phyloP scores from a whole-genome alignment of 768 basidiomycete genomes.

The Hirschioporus abietinus region DNA sequence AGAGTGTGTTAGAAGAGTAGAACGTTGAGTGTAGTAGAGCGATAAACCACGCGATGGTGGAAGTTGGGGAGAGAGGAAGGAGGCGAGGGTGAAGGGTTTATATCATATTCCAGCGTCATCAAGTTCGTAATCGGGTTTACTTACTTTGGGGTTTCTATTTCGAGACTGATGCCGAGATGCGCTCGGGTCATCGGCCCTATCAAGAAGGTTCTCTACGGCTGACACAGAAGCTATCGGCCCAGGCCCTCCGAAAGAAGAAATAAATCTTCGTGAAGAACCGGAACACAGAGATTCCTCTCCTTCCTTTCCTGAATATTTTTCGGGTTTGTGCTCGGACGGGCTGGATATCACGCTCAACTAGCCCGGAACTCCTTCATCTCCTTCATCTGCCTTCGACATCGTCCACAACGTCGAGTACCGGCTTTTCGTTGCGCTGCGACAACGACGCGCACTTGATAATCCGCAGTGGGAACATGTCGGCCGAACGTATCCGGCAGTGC shows the following conservation, averaged over 20 bases:
- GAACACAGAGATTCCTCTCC: neutral
- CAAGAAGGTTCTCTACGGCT: neutral
- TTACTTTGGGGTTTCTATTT: neutral
- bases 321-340: neutral
- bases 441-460: neutral
- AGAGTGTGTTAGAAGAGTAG: conserved; percentile 7
- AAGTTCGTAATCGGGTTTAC: neutral
- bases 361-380: neutral
- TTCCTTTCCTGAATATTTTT: neutral
- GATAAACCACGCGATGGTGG: conserved; percentile 1
- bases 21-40: neutral
- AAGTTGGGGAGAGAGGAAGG: conserved; percentile 1
- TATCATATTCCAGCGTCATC: neutral
- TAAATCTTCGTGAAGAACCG: neutral
- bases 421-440: neutral
- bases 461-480: neutral
- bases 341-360: neutral
- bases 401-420: neutral
- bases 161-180: neutral
- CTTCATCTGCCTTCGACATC: neutral
- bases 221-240: neutral
- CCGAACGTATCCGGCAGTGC: neutral
- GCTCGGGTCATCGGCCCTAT: neutral
- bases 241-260: neutral
- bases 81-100: neutral